Evolutionary conservation across 768 basidiomycete species (phyloP).

Genomic region (Agrocybe praecox): DNA sequence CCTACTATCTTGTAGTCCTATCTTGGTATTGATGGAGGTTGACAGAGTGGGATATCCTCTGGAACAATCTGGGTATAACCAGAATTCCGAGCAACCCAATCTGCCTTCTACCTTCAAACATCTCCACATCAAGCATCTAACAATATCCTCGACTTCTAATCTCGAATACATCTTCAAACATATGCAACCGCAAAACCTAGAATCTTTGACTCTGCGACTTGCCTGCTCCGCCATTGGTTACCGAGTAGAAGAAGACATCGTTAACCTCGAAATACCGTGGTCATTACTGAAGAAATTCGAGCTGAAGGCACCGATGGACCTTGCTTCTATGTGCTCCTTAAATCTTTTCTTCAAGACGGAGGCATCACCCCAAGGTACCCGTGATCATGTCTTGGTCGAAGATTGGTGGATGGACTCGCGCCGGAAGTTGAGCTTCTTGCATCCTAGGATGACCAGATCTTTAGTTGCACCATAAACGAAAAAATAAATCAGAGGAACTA

Average conservation of each 20-base stretch:
- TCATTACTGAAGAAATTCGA: not conserved
- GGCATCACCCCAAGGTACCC: not conserved
- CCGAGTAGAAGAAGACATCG: not conserved
- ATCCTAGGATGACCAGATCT: not conserved
- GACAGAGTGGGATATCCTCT: not conserved
- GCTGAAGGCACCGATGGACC: not conserved
- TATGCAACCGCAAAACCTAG: not conserved
- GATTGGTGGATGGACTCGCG: not conserved
- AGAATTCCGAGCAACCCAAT: not conserved
- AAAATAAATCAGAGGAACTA: no score
- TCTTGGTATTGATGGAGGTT: not conserved
- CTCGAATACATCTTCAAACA: not conserved
- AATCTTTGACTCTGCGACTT: not conserved
- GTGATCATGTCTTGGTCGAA: not conserved
- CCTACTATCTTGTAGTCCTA: not conserved
- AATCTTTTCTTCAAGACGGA: not conserved
- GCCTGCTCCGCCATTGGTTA: not conserved
- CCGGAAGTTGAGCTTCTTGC: not conserved
- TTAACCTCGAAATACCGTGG: not conserved
- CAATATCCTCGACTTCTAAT: not conserved
- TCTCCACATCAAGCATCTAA: not conserved
- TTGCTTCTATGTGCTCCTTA: not conserved
- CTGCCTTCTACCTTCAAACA: not conserved
- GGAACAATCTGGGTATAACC: not conserved
- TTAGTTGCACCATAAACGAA: not conserved